Evolutionary conservation across 2,329 filamentous ascomycete genomes (phyloP), one percentile per base, ranked within the genome.

Genomic region (Aspergillus alliaceus): DNA sequence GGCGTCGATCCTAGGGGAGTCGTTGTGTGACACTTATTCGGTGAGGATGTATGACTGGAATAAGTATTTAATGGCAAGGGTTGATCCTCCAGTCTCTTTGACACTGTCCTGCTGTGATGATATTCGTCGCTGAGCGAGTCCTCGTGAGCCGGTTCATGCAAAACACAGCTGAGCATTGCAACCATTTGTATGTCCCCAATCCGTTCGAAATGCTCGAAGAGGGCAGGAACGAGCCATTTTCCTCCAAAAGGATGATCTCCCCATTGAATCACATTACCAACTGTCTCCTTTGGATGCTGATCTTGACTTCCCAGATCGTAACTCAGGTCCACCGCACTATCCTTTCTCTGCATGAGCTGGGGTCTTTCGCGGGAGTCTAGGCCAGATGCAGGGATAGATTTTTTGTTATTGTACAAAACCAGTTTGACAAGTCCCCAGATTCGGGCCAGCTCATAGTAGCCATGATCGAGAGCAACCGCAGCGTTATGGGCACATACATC

Each of bases 401-500:
- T 90, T 27, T 93, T 87, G 44, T 91, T 86, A 64, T 90, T 89
- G 62, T 87, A 86, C 46, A 98, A 78, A 6, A 98, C 80, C 57
- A 97, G 79, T 18, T 86, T 88, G 54, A 91, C 81, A 62, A 97
- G 88, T 49, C 84, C 85, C 95, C 95, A 99, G 6, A 96, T 84
- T 64, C 91, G 86, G 25, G 89, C 88, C 29, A 96, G 75, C 61
- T 96, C 90, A 14, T 80, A 72, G 61, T 86, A 84, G 4, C 88
- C 90, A 64, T 89, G 82, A 60, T 85, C 87, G 63, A 86, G 82
- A 8, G 93, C 93, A 46, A 96, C 86, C 1, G 77, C 76, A 8
- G 92, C 90, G 72, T 99, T 99, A 66, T 96, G 89, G 44, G 84
- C 81, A 73, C 93, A 98, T 3, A 96, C 86, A 35, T 89, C 84